Conservation (phyloP, 495 filamentous ascomycete species). For the Penicillium robsamsonii region DNA sequence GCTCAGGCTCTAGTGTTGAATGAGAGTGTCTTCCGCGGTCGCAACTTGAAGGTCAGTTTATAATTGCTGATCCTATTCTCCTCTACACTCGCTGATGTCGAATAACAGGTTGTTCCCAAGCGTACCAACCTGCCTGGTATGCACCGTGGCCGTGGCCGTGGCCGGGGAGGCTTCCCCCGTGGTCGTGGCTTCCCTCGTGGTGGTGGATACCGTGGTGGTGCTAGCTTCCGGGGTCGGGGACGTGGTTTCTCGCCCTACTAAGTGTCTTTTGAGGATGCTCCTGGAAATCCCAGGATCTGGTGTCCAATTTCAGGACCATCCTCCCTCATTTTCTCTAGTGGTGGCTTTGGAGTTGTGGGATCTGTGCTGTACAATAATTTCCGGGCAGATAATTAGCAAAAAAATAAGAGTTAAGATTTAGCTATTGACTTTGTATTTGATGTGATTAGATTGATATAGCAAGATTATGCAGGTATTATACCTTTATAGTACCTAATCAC, state of each 20-base stretch:
- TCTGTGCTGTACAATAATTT: slow-evolving; percentile 39
- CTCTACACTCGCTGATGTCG: slow-evolving; percentile 5
- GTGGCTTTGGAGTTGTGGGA: slow-evolving; percentile 37
- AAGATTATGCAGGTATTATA: no score
- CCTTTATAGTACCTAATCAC: no score
- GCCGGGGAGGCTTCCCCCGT: slow-evolving; percentile 66
- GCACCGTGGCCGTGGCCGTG: slow-evolving; percentile 69
- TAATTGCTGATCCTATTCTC: not conserved
- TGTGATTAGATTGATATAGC: not conserved
- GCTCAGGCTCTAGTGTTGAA: slow-evolving; percentile 92
- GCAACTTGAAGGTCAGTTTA: slow-evolving; percentile 79
- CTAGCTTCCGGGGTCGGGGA: slow-evolving; percentile 72
- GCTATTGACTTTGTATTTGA: not conserved
- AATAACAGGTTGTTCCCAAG: slow-evolving; percentile 80
- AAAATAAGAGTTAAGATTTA: not conserved
- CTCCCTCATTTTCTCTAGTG: slow-evolving; percentile 16
- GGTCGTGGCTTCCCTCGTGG: slow-evolving; percentile 65
- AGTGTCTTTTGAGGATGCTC: slow-evolving; percentile 13
- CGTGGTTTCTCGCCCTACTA: slow-evolving; percentile 83
- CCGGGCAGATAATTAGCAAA: slow-evolving; percentile 16
- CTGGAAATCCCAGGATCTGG: slow-evolving; percentile 8
- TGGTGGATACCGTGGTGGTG: slow-evolving; percentile 80
- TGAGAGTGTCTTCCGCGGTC: slow-evolving; percentile 92
- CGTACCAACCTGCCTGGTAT: slow-evolving; percentile 96
- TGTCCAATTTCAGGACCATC: slow-evolving; percentile 6